These are phyloP conservation scores for Serendipita sp. DNA, from an alignment of 768 basidiomycete species.

Conservation along the genomic window DNA sequence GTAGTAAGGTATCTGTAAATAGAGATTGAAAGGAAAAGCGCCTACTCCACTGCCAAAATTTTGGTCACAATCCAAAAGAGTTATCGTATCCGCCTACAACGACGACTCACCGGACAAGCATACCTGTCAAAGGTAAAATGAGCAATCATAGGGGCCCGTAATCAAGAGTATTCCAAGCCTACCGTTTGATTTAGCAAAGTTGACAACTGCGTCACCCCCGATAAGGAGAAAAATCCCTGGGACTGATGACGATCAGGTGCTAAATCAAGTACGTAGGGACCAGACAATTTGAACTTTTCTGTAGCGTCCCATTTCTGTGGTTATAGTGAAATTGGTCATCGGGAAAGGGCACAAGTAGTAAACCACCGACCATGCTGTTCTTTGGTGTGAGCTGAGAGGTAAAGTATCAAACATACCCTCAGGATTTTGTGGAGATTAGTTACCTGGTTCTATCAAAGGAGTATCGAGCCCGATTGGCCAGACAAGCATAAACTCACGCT, in stretches of 20 bases:
- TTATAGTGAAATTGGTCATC: neutral
- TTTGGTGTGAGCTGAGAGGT: neutral
- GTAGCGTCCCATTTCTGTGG: neutral
- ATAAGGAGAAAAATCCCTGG: neutral
- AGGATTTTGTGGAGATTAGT: neutral
- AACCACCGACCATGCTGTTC: neutral
- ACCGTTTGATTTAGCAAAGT: constrained; percentile 5
- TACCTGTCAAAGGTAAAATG: neutral
- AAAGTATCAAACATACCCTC: neutral
- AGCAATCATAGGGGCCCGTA: no score
- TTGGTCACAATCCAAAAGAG: no score
- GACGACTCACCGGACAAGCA: neutral
- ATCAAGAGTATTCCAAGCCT: neutral
- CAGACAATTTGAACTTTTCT: neutral
- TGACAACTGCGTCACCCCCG: constrained; percentile 3
- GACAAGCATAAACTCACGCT: no score
- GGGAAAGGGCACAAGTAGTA: neutral
- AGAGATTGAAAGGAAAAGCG: no score
- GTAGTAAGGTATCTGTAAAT: neutral
- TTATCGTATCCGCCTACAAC: no score
- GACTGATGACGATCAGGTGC: neutral
- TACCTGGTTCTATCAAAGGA: neutral
- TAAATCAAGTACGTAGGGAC: no score
- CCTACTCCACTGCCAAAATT: no score
- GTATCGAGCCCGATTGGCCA: neutral